Evolutionary conservation across 2,329 filamentous ascomycete species (phyloP).

Genomic region (Phaeosphaeria sp.): DNA sequence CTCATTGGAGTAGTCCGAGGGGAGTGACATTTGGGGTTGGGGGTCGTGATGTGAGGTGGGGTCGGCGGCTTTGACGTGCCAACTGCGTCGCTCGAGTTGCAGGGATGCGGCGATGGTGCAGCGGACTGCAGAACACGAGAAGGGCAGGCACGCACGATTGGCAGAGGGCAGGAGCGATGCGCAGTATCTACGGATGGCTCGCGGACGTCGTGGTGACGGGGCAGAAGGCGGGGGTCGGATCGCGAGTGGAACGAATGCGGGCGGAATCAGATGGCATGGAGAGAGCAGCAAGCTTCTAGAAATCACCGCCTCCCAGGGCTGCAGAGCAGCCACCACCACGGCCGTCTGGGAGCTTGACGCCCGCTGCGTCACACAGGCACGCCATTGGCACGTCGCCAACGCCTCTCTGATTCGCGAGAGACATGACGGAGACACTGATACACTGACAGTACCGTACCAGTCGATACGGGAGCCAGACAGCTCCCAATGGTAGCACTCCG

Average conservation of each 20-base stretch:
- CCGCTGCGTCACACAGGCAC: constrained; percentile 18
- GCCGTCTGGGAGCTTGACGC: background rate
- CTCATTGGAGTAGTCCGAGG: constrained; percentile 59
- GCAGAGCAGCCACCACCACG: background rate
- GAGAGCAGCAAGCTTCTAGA: constrained; percentile 24
- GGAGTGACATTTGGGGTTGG: constrained; percentile 46
- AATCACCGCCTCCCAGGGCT: background rate
- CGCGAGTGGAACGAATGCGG: constrained; percentile 20
- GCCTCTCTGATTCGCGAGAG: background rate
- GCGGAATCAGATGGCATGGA: constrained; percentile 18
- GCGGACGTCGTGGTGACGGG: constrained; percentile 14
- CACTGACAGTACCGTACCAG: constrained; percentile 9
- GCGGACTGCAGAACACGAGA: constrained; percentile 1
- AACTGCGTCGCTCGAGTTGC: constrained; percentile 39
- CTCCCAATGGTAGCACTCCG: background rate
- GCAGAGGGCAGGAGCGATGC: constrained; percentile 9
- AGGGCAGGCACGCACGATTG: background rate
- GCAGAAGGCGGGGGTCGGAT: constrained; percentile 20
- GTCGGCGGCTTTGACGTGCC: constrained; percentile 45
- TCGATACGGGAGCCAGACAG: too few species aligned
- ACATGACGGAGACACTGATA: background rate
- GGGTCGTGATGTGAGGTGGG: constrained; percentile 33
- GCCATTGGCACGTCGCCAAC: background rate
- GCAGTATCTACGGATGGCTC: background rate
- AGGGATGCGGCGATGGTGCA: constrained; percentile 44